Evolutionary conservation across 23 red algal genomes (phyloP).

Genomic region (Gracilaria gracilis): DNA sequence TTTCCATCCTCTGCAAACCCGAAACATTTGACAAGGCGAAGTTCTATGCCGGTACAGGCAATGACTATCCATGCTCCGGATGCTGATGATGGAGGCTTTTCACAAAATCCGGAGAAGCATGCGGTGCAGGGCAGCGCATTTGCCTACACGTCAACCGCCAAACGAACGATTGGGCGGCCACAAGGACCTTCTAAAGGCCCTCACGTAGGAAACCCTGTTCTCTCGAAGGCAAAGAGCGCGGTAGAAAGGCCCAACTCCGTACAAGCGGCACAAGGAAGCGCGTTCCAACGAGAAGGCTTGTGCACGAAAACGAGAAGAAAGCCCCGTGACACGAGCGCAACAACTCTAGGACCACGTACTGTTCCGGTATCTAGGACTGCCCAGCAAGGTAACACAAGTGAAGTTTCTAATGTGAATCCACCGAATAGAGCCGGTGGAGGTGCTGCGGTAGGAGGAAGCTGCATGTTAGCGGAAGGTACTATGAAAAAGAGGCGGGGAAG

Average conservation of each 20-base stretch:
- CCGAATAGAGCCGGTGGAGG: not conserved
- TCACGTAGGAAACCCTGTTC: not conserved
- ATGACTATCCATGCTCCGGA: not conserved
- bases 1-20: not conserved
- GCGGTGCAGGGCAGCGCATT: not conserved
- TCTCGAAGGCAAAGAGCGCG: not conserved
- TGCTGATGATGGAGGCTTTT: not conserved
- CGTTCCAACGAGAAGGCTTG: not conserved
- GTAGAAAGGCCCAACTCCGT: not conserved
- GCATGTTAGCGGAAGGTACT: slow-evolving; percentile 41
- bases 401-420: not conserved
- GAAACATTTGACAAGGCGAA: not conserved
- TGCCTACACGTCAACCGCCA: not conserved
- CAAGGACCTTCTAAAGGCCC: not conserved
- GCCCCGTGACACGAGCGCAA: not conserved
- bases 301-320: slow-evolving; percentile 1
- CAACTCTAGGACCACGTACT: not conserved
- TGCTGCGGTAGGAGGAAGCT: not conserved
- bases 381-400: not conserved
- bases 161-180: too few species aligned
- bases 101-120: not conserved
- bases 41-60: not conserved
- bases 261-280: not conserved
- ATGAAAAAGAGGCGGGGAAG: slow-evolving; percentile 34
- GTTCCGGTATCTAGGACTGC: not conserved